A percentile compares a stretch with the other conserved stretches of the same genome.
Conservation (phyloP, 2,329 filamentous ascomycete genomes). For the Monosporascus sp. region DNA sequence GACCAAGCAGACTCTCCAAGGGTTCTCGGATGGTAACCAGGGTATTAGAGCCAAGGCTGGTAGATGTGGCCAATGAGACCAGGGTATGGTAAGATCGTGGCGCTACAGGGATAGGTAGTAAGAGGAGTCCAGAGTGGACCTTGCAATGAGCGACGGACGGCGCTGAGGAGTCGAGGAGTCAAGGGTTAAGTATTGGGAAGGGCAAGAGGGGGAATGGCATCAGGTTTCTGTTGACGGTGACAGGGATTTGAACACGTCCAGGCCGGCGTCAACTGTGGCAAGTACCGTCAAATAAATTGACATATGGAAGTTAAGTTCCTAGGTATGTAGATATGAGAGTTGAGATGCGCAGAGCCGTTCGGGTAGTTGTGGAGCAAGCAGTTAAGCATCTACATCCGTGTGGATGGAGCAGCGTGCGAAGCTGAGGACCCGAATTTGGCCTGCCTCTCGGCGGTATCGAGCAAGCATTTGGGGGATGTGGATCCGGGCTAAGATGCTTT, state of each 20-base stretch:
- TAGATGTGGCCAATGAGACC: background rate
- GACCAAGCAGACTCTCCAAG: background rate
- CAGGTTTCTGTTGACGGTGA: no score
- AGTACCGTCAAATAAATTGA: background rate
- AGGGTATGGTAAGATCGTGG: background rate
- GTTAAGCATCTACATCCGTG: background rate
- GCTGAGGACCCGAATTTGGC: background rate
- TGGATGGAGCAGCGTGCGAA: conserved; percentile 12
- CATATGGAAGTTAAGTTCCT: background rate
- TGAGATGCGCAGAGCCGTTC: no score
- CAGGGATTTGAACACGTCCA: background rate
- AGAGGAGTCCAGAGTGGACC: background rate
- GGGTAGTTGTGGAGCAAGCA: no score
- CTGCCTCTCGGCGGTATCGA: background rate
- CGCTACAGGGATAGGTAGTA: background rate
- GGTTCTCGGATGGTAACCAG: background rate
- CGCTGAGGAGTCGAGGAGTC: background rate
- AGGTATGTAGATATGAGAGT: background rate
- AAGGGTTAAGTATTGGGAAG: background rate
- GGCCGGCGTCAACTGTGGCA: background rate
- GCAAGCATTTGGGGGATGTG: background rate
- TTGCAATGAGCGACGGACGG: background rate
- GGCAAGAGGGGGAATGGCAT: background rate
- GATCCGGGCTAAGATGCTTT: background rate
- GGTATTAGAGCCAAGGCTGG: background rate